These are phyloP conservation scores for Coemansia sp. DNA, from an alignment of 192 early-diverging fungal genomes.

Conservation along the genomic window DNA sequence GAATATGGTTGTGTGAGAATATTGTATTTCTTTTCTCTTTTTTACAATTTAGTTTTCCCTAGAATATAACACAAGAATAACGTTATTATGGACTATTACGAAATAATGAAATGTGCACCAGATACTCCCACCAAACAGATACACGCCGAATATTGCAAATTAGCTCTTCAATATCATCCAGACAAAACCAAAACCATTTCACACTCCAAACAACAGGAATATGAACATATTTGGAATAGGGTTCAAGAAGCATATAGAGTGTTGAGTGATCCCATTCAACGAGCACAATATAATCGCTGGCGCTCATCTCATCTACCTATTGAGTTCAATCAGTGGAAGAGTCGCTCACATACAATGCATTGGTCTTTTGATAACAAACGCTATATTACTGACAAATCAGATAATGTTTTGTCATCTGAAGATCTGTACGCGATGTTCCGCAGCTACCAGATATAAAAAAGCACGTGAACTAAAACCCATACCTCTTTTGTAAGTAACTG, in stretches of 20 bases:
- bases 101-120: constrained; percentile 27
- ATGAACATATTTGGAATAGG: constrained; percentile 9
- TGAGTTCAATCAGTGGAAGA: constrained; percentile 26
- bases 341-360: constrained; percentile 28
- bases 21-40: neutral
- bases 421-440: constrained; percentile 38
- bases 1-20: neutral
- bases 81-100: constrained; percentile 27
- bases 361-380: constrained; percentile 29
- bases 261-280: constrained; percentile 15
- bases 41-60: neutral
- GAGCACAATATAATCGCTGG: constrained; percentile 50
- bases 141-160: constrained; percentile 22
- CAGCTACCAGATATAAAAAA: constrained; percentile 31
- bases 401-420: neutral
- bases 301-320: constrained; percentile 18
- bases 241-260: constrained; percentile 34
- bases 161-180: constrained; percentile 23
- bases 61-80: neutral
- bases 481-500: no score
- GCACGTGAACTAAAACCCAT: neutral
- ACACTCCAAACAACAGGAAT: neutral
- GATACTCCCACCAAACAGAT: constrained; percentile 25
- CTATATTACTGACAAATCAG: neutral
- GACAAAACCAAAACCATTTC: constrained; percentile 12